Evolutionary conservation across 2,329 filamentous ascomycete genomes (phyloP), one percentile per base, ranked within the genome.

Genomic region (Septoria petroselini): DNA sequence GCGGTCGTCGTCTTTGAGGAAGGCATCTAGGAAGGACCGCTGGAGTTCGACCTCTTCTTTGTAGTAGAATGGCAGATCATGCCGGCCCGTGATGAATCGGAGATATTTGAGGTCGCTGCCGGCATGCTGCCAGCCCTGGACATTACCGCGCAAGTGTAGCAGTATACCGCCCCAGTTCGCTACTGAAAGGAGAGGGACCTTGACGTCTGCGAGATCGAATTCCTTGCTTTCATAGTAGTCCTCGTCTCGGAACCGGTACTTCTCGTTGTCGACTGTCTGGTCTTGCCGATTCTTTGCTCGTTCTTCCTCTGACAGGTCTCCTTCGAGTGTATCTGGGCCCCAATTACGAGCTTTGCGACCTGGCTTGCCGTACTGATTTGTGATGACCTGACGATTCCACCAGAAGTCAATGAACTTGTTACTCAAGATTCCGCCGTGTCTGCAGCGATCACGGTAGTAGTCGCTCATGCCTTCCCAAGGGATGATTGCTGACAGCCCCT

Each of bases 31-130:
- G 64, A 88, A 88, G 56, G 78, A 80, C 39, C 73, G 75, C 61
- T 88, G 85, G 0, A 88, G 58, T 53, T 84, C 80, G 0, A 85
- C 83, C 54, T 86, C 81, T 40, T 86, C 80, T 1, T 76, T 66
- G 62, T 86, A 86, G 68, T 86, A 88, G 64, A 88, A 87, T 0
- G 84, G 84, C 1, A 88, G 71, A 58, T 88, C 84, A 54, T 88
- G 84, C 0, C 85, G 76, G 1, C 85, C 84, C 0, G 79, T 82
- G 61, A 87, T 84, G 63, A 86, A 81, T 5, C 84, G 77, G 0
- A 88, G 72, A 57, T 84, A 88, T 64, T 88, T 88, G 53, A 82
- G 71, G 50, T 81, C 73, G 0, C 83, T 86, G 0, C 82, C 81
- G 0, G 84, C 83, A 40, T 81, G 74, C 1, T 70, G 70, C 49